A percentile compares a stretch with the other conserved stretches of the same genome.
Conservation (phyloP, 495 filamentous ascomycete species). For the Penicillium diatomitis region DNA sequence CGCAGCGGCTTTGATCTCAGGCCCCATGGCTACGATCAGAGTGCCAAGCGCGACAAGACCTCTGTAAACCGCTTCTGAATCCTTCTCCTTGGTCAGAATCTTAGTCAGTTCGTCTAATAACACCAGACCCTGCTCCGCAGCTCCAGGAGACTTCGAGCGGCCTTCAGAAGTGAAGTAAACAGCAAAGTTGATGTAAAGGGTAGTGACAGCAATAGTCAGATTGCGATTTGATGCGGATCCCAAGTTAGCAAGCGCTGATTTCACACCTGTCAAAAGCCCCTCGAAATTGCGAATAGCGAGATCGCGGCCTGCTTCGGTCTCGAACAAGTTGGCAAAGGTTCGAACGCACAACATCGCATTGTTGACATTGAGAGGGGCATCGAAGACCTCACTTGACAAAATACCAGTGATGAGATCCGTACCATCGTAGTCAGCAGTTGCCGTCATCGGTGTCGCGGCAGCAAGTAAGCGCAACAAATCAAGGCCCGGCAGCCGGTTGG, state of each 20-base stretch:
- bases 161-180: slow-evolving; percentile 45
- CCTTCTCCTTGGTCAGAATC: slow-evolving; percentile 54
- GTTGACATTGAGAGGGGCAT: slow-evolving; percentile 50
- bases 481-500: slow-evolving; percentile 69
- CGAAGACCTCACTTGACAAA: slow-evolving; percentile 46
- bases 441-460: slow-evolving; percentile 51
- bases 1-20: slow-evolving; percentile 40
- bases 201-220: slow-evolving; percentile 69
- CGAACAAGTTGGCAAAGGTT: slow-evolving; percentile 79
- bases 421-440: slow-evolving; percentile 48
- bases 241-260: slow-evolving; percentile 33
- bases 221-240: slow-evolving; percentile 59
- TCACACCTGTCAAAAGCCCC: slow-evolving; percentile 42
- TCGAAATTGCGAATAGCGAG: slow-evolving; percentile 53
- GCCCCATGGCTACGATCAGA: slow-evolving; percentile 37
- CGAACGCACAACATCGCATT: slow-evolving; percentile 81
- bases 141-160: slow-evolving; percentile 26
- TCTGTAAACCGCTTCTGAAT: slow-evolving; percentile 76
- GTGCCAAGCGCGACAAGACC: slow-evolving; percentile 79
- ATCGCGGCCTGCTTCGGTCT: slow-evolving; percentile 57
- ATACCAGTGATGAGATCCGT: slow-evolving; percentile 40
- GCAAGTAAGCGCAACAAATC: slow-evolving; percentile 78
- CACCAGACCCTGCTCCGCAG: slow-evolving; percentile 47
- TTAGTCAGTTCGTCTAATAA: slow-evolving; percentile 55
- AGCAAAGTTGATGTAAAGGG: slow-evolving; percentile 78